phyloP scores from a whole-genome alignment of 768 basidiomycete species.

The Chalciporus pseudorubinellus region DNA sequence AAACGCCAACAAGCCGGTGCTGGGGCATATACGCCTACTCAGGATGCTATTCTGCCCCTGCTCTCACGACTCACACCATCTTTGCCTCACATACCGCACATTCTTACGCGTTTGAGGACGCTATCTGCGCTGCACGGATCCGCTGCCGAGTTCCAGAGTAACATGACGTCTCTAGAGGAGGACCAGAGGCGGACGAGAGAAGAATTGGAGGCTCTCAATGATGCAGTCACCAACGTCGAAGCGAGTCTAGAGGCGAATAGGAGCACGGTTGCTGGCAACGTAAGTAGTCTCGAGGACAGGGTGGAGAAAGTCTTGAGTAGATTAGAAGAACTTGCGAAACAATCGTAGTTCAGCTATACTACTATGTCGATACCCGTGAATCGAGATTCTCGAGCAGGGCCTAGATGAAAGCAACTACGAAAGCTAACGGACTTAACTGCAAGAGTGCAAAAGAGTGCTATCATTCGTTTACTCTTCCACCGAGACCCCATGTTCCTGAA shows the following conservation, averaged over 20 bases:
- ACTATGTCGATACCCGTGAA: slow-evolving; percentile 3
- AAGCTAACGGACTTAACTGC: no score
- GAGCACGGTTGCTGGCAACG: slow-evolving; percentile 67
- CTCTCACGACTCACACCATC: slow-evolving; percentile 69
- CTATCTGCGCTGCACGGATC: slow-evolving; percentile 79
- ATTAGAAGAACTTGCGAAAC: slow-evolving; percentile 36
- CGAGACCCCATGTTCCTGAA: slow-evolving; percentile 30
- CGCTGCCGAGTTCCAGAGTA: slow-evolving; percentile 72
- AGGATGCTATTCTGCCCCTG: slow-evolving; percentile 66
- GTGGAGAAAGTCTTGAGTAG: slow-evolving; percentile 47
- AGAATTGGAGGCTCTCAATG: slow-evolving; percentile 62
- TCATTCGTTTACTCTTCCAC: slow-evolving; percentile 2
- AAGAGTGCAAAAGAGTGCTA: background rate
- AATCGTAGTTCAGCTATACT: background rate
- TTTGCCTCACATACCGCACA: slow-evolving; percentile 83
- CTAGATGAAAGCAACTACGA: no score
- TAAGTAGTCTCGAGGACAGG: slow-evolving; percentile 62
- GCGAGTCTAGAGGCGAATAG: slow-evolving; percentile 74
- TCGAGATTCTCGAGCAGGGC: no score
- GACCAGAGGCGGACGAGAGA: slow-evolving; percentile 67
- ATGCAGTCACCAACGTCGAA: slow-evolving; percentile 71
- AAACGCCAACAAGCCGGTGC: slow-evolving; percentile 22
- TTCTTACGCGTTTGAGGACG: slow-evolving; percentile 84
- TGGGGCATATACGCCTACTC: slow-evolving; percentile 31
- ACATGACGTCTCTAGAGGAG: slow-evolving; percentile 63